Base-by-base conservation (phyloP, 805 yeast species). In the Saccharomycopsis vini region DNA sequence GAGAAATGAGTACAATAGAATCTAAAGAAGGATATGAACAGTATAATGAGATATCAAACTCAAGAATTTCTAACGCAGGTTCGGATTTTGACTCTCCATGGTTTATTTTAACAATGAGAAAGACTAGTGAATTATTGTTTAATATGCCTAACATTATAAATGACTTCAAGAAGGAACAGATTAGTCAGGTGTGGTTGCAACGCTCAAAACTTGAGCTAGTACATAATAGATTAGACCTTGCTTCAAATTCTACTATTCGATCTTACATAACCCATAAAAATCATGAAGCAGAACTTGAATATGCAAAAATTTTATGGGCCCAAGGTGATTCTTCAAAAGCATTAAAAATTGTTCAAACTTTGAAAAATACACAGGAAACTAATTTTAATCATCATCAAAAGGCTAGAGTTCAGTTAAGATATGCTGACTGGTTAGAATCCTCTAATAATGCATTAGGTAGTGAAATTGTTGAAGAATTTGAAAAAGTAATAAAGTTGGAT, bases 311-410 rank as follows among this genome's bases (percentile, higher is more conserved):
- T 6, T 61, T 87, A 32, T 90, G 97, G 97, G 81, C 78, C 3
- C 86, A 84, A 56, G 95, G 95, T 1, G 94, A 87, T 50, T 85
- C 77, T 47, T 73, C 88, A 20, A 81, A 87, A 52, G 97, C 97
- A 0, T 69, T 90, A 36, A 78, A 81, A 41, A 67, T 76, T 5
- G 63, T 85, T 30, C 70, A 71, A 6, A 68, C 70, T 13, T 59
- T 75, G 63, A 62, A 26, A 53, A 53, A 3, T 6, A 23, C 21
- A 2, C 7, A 36, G 5, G 18, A 29, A 15, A 29, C 28, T 15
- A 15, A 5, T 7, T 9, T 30, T 15, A 15, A 19, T 16, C 13
- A 19, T 13, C 36, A 39, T 30, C 43, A 40, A 16, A 15, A 31
- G 33, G 41, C 47, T 6, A 54, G 67, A 39, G 73, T 77, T n/a